Conservation (phyloP, 768 basidiomycete species). For the Steccherinum ochraceum region DNA sequence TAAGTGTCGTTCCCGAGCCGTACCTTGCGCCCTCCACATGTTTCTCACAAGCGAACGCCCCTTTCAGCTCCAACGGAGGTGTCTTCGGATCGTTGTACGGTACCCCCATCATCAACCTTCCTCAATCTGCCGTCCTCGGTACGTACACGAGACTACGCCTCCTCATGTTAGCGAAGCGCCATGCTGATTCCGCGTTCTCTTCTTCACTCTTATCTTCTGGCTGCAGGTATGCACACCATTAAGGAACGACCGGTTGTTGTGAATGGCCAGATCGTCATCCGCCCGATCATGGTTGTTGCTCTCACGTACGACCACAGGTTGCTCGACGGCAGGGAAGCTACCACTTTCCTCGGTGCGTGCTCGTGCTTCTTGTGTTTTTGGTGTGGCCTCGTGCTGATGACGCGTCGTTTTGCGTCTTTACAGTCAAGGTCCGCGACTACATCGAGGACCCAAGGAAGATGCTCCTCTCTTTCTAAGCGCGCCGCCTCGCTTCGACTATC, state of each 20-base stretch:
- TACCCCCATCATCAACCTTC: slow-evolving; percentile 98
- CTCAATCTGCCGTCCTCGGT: slow-evolving; percentile 91
- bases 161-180: too few species aligned
- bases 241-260: slow-evolving; percentile 89
- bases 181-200: background rate
- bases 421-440: slow-evolving; percentile 90
- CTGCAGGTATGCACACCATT: slow-evolving; percentile 85
- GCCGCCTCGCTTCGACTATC: too few species aligned
- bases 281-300: slow-evolving; percentile 94
- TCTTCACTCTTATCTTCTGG: background rate
- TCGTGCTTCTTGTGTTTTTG: background rate
- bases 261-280: slow-evolving; percentile 91
- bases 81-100: slow-evolving; percentile 97
- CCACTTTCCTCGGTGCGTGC: slow-evolving; percentile 90
- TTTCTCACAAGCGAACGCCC: background rate
- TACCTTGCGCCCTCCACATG: background rate
- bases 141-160: slow-evolving; percentile 15
- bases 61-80: slow-evolving; percentile 87
- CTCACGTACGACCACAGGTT: slow-evolving; percentile 95
- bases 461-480: too few species aligned
- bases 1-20: slow-evolving; percentile 30
- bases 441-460: slow-evolving; percentile 93
- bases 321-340: slow-evolving; percentile 92
- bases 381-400: background rate
- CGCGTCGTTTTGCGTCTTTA: background rate